These are phyloP conservation scores for Candida chilensis DNA, from an alignment of 805 yeast species.

Conservation along the genomic window DNA sequence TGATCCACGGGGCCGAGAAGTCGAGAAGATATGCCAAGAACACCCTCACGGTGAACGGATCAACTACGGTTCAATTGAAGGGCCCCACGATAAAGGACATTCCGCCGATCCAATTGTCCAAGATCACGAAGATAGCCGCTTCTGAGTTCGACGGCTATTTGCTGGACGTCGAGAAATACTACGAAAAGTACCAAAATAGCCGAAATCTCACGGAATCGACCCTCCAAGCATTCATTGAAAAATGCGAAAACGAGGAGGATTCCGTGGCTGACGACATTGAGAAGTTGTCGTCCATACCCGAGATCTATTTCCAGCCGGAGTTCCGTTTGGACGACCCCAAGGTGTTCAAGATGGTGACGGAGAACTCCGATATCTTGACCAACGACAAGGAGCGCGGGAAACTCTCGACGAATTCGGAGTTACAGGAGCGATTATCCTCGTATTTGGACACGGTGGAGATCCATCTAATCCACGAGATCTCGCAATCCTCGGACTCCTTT, in stretches of 20 bases:
- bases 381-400: conserved; percentile 16
- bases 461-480: conserved; percentile 71
- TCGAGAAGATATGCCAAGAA: conserved; percentile 19
- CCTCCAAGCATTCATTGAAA: conserved; percentile 20
- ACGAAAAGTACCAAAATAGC: conserved; percentile 29
- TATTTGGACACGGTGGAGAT: conserved; percentile 83
- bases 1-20: conserved; percentile 55
- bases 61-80: conserved; percentile 35
- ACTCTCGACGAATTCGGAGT: conserved; percentile 39
- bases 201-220: conserved; percentile 34
- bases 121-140: conserved; percentile 34
- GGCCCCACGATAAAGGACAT: conserved; percentile 79
- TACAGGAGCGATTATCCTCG: conserved; percentile 74
- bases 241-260: conserved; percentile 11
- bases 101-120: conserved; percentile 66
- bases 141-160: conserved; percentile 35
- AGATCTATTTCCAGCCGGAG: conserved; percentile 52
- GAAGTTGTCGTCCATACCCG: conserved; percentile 47
- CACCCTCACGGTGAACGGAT: conserved; percentile 28
- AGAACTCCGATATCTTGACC: conserved; percentile 37
- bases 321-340: conserved; percentile 88
- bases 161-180: conserved; percentile 31
- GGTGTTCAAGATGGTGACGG: conserved; percentile 66
- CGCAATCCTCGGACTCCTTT: conserved; percentile 76
- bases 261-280: conserved; percentile 3